Evolutionary conservation across 108 stramenopile genomes (phyloP).

Genomic region (Bacterosira constricta): DNA sequence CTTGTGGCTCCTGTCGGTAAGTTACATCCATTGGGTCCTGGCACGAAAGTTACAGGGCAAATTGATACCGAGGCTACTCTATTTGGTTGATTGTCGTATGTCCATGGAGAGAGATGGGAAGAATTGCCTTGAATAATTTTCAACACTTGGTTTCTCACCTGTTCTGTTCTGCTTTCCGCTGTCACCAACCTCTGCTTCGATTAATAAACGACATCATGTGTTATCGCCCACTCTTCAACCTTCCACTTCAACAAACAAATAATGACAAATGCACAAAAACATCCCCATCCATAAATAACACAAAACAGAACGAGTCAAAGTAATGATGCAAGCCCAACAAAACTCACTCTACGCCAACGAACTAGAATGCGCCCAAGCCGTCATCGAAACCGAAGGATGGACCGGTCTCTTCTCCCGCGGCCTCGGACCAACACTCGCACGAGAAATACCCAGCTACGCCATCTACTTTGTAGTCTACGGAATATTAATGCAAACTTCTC

Average conservation of each 20-base stretch:
- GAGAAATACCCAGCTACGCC: slow-evolving; percentile 20
- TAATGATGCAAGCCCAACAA: slow-evolving; percentile 56
- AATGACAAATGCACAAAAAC: neutral
- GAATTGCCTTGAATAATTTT: too few relatives aligned
- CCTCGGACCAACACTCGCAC: slow-evolving; percentile 1
- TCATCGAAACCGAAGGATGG: slow-evolving; percentile 48
- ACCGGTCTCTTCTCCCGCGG: slow-evolving; percentile 22
- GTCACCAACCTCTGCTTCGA: too few relatives aligned
- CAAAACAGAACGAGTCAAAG: slow-evolving; percentile 46
- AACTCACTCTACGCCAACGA: slow-evolving; percentile 41
- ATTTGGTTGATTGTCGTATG: too few relatives aligned
- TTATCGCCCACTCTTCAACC: too few relatives aligned
- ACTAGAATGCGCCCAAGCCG: slow-evolving; percentile 42
- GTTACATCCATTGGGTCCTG: neutral
- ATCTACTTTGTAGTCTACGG: slow-evolving; percentile 30
- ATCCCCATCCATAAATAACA: neutral
- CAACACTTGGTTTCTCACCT: too few relatives aligned
- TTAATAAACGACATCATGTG: too few relatives aligned
- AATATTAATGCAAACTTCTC: slow-evolving; percentile 28
- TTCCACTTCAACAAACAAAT: neutral
- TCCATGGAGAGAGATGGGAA: too few relatives aligned
- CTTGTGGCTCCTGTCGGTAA: slow-evolving; percentile 53
- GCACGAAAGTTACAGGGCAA: too few relatives aligned
- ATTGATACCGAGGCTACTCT: too few relatives aligned
- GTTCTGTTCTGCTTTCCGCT: too few relatives aligned